Percentiles rank a stretch among this genome's conserved stretches.
These are phyloP conservation scores for Acanthamoeba rhysodes DNA, from an alignment of 208 protist genomes.

Conservation along the genomic window DNA sequence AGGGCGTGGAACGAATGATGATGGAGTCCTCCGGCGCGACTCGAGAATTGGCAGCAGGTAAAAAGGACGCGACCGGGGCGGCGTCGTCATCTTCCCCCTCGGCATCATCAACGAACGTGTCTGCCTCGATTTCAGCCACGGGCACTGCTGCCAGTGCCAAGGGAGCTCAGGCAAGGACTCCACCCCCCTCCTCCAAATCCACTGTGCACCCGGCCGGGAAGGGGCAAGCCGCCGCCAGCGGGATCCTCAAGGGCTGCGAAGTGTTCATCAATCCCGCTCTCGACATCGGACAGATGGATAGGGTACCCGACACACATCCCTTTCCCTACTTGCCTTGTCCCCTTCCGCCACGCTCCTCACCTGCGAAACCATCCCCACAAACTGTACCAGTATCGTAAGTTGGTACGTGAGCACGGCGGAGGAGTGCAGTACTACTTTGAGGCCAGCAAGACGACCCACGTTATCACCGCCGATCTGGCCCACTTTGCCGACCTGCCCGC, in stretches of 20 bases:
- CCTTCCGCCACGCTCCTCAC: background rate
- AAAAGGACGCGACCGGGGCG: background rate
- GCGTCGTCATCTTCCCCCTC: background rate
- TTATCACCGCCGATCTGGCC: slow-evolving; percentile 7
- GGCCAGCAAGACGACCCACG: slow-evolving; percentile 36
- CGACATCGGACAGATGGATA: background rate
- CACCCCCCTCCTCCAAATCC: background rate
- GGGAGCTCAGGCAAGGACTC: background rate
- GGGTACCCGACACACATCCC: background rate
- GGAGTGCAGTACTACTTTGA: slow-evolving; percentile 54
- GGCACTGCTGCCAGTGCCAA: too few species aligned
- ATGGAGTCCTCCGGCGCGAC: background rate
- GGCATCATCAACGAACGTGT: background rate
- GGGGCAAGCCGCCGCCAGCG: background rate
- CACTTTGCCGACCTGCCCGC: slow-evolving; percentile 16
- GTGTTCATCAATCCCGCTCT: slow-evolving; percentile 62
- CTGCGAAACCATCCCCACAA: background rate
- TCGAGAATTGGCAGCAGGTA: background rate
- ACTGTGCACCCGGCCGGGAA: background rate
- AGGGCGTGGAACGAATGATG: background rate
- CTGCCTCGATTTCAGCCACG: background rate
- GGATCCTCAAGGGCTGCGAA: background rate
- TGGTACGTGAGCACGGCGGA: slow-evolving; percentile 38
- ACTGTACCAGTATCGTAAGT: slow-evolving; percentile 23
- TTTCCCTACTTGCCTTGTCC: background rate